Evolutionary conservation across 1,139 yeast genomes (phyloP), one percentile per base, ranked within the genome.

Genomic region (Candida frijolesensis): DNA sequence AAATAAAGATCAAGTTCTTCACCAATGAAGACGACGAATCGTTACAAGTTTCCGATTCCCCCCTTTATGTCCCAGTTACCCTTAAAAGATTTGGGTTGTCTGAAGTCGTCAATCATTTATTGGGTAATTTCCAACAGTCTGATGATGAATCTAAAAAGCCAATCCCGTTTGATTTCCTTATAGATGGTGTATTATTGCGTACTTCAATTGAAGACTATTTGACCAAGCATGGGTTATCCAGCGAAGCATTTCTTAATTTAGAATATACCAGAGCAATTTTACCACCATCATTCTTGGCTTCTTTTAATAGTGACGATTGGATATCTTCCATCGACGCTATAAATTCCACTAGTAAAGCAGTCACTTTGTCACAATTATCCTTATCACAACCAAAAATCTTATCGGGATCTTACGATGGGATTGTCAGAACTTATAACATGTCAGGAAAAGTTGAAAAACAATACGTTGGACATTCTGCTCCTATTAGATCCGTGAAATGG

Each of bases 241-340:
- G 85, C 45, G 99, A 94, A 78, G 82, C 90, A 0, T 83, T 86
- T 51, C 69, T 94, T 54, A 84, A 84, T 34, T 73, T 94, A 51
- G 99, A 94, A 65, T 94, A 94, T 70, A 90, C 97, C 15, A 80
- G 96, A 58, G 92, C 97, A 0, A 89, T 92, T 42, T 79, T 92
- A 52, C 99, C 99, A 18, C 99, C 99, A 12, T 85, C 94, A 39
- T 92, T 84, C 64, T 76, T 91, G 57, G 91, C 96, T 10, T 86
- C 96, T 45, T 94, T 86, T 69, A 83, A 86, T 61, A 92, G 92
- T 63, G 97, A 92, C 57, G 99, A 94, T 70, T 94, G 99, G 99
- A 84, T 95, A 33, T 88, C 97, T 9, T 80, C 96, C 1, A 79
- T 92, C 43, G 83, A 84, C 62, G 69, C 84, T 33, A 68, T 73